A percentile compares a stretch with the other conserved stretches of the same genome.
These are phyloP conservation scores for Fusarium sp. DNA, from an alignment of 2,329 filamentous ascomycete species.

Conservation along the genomic window DNA sequence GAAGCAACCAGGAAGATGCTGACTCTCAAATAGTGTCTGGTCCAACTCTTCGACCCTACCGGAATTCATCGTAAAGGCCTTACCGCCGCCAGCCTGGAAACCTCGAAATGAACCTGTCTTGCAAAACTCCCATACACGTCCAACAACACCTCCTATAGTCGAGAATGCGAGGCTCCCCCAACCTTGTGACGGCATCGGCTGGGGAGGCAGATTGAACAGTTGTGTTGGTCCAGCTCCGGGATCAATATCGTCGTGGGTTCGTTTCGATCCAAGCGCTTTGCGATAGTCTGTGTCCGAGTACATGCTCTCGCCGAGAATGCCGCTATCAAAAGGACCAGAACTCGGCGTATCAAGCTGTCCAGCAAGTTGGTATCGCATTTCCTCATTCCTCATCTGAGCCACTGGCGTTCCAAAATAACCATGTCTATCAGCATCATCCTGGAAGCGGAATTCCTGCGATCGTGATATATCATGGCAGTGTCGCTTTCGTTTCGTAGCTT, in stretches of 20 bases:
- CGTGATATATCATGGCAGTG: constrained; percentile 47
- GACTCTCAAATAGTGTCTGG: constrained; percentile 35
- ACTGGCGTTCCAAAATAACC: constrained; percentile 40
- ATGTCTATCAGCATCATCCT: constrained; percentile 35
- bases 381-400: constrained; percentile 27
- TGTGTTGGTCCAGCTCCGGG: constrained; percentile 48
- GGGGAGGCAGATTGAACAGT: constrained; percentile 49
- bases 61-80: constrained; percentile 69
- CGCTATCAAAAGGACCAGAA: constrained; percentile 48
- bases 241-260: constrained; percentile 53
- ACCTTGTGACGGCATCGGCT: constrained; percentile 51
- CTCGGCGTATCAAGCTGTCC: constrained; percentile 65
- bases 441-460: constrained; percentile 39
- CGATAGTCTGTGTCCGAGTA: constrained; percentile 70
- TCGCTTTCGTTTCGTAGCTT: constrained; percentile 61
- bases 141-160: constrained; percentile 74
- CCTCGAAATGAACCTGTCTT: constrained; percentile 79
- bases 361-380: constrained; percentile 60
- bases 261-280: constrained; percentile 62
- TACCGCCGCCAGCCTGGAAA: constrained; percentile 87
- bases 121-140: constrained; percentile 89
- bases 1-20: constrained; percentile 47
- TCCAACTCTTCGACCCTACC: constrained; percentile 41
- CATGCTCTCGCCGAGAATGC: constrained; percentile 63
- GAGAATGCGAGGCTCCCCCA: constrained; percentile 72